Percentiles rank a stretch among this genome's conserved stretches.
Evolutionary conservation across 1,284 basidiomycete genomes (phyloP).

Genomic region (Cryptococcus wingfieldii): DNA sequence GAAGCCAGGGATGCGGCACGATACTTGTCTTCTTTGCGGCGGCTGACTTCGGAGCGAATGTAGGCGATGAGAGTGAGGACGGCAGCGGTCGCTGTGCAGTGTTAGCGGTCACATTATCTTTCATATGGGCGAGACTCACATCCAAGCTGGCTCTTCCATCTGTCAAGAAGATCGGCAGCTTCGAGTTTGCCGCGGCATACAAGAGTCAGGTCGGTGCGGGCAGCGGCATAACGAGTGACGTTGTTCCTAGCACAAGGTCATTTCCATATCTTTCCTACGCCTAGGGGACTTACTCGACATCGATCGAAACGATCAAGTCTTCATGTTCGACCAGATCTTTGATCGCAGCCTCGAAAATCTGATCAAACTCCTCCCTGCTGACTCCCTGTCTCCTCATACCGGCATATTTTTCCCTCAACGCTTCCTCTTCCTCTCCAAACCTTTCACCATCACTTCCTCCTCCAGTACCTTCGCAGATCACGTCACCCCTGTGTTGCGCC

Average conservation of each 20-base stretch:
- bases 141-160: slow-evolving; percentile 65
- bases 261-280: background rate
- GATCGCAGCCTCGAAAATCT: slow-evolving; percentile 61
- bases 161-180: slow-evolving; percentile 60
- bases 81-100: slow-evolving; percentile 30
- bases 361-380: slow-evolving; percentile 35
- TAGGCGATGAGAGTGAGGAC: slow-evolving; percentile 44
- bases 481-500: slow-evolving; percentile 63
- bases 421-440: slow-evolving; percentile 65
- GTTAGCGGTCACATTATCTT: background rate
- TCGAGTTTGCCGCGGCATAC: slow-evolving; percentile 68
- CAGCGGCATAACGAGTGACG: slow-evolving; percentile 68
- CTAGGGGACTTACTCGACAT: slow-evolving; percentile 59
- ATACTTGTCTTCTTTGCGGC: slow-evolving; percentile 55
- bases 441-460: slow-evolving; percentile 56
- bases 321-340: slow-evolving; percentile 75
- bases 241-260: slow-evolving; percentile 11
- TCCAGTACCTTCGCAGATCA: slow-evolving; percentile 59
- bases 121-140: slow-evolving; percentile 54
- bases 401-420: slow-evolving; percentile 40
- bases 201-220: slow-evolving; percentile 65
- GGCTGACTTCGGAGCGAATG: slow-evolving; percentile 17
- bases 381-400: slow-evolving; percentile 29
- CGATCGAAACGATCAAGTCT: slow-evolving; percentile 68
- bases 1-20: slow-evolving; percentile 73